These are phyloP conservation scores for Vachellia collinsii DNA, from an alignment of 306 rosid genomes.

Conservation along the genomic window DNA sequence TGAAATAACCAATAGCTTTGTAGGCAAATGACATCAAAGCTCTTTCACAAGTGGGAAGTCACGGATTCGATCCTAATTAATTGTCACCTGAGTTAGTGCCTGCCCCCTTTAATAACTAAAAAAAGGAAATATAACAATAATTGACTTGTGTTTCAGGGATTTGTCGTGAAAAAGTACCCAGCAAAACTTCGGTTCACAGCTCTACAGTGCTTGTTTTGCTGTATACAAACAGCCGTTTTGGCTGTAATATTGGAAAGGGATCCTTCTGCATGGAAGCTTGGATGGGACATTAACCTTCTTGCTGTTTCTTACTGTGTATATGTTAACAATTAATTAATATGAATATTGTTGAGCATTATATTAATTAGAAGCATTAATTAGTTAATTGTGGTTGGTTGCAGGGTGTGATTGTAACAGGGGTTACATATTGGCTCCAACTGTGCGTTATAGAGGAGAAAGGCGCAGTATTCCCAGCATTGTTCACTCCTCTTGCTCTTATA, in stretches of 20 bases:
- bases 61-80: no score
- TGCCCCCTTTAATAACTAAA: no score
- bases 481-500: conserved; percentile 80
- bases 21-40: no score
- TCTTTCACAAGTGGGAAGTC: no score
- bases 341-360: no score
- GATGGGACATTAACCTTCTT: conserved; percentile 86
- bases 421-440: conserved; percentile 84
- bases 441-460: conserved; percentile 80
- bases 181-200: conserved; percentile 79
- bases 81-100: no score
- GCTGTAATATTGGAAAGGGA: conserved; percentile 66
- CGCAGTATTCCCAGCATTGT: conserved; percentile 84
- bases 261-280: conserved; percentile 84
- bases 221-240: conserved; percentile 59
- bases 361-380: no score
- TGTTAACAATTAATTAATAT: neutral
- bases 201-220: conserved; percentile 76
- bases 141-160: conserved; percentile 49
- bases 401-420: conserved; percentile 84
- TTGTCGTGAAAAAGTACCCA: conserved; percentile 70
- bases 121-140: no score
- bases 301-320: conserved; percentile 89
- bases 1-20: no score
- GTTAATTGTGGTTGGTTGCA: conserved; percentile 21